Percentiles rank a stretch among this genome's conserved stretches.
These are phyloP conservation scores for Massariosphaeria phaeospora DNA, from an alignment of 495 filamentous ascomycete species.

Conservation along the genomic window DNA sequence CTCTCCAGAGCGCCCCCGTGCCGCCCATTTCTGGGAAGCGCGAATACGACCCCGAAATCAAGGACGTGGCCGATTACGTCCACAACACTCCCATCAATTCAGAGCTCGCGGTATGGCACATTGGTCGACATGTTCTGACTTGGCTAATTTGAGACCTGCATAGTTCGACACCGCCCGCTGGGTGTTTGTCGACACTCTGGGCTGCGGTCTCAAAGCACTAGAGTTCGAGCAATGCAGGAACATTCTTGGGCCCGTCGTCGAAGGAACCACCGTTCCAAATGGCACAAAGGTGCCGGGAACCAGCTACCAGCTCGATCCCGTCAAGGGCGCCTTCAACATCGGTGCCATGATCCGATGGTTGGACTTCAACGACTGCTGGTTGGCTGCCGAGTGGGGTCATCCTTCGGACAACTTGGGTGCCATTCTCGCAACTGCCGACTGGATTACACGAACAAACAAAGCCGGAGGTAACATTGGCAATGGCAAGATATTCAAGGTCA, in stretches of 20 bases:
- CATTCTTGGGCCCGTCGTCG: conserved; percentile 88
- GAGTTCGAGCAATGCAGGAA: conserved; percentile 94
- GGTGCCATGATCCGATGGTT: conserved; percentile 98
- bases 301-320: conserved; percentile 87
- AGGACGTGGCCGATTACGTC: conserved; percentile 90
- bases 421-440: conserved; percentile 93
- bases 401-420: conserved; percentile 95
- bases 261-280: conserved; percentile 87
- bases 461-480: conserved; percentile 74
- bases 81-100: conserved; percentile 87
- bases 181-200: conserved; percentile 79
- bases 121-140: conserved; percentile 2
- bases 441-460: conserved; percentile 93
- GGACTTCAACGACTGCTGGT: conserved; percentile 99
- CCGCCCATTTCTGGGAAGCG: conserved; percentile 46
- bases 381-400: conserved; percentile 98
- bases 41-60: conserved; percentile 83
- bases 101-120: conserved; percentile 73
- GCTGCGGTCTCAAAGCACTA: conserved; percentile 91
- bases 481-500: conserved; percentile 79
- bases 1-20: conserved; percentile 51
- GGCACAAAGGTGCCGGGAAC: conserved; percentile 90
- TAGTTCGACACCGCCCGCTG: conserved; percentile 75
- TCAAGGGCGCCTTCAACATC: conserved; percentile 97
- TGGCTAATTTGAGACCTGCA: conserved; percentile 3